Evolutionary conservation across 306 rosid genomes (phyloP), one percentile per base, ranked within the genome.

Genomic region (Cicer cuneatum): DNA sequence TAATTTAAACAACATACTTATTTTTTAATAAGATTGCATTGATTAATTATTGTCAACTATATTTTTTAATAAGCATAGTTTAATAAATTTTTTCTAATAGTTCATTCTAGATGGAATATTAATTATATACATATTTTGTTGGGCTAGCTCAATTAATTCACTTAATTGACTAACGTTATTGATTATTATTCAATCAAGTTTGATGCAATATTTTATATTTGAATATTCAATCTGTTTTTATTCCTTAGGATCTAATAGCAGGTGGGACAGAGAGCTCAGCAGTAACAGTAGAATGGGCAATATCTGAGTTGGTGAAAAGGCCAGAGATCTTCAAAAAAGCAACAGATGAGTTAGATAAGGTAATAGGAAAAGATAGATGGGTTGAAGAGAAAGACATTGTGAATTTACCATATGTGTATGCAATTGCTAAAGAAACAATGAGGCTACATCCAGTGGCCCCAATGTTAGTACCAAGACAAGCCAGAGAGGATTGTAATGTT

Each of bases 361-460:
- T 93, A 1, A 78, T 89, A 14, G 97, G 97, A 12, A 85, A 84
- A 73, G 90, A 89, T 0, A 85, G 89, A 78, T 93, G 98, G 97
- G 96, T 90, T 13, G 97, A 90, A 78, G 98, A 93, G 75, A 72
- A 85, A 0, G 98, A 93, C 86, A 66, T 93, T 14, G 77, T 14
- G 0, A 81, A 89, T 46, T 69, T 93, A 9, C 92, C 97, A 0
- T 90, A 79, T 65, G 4, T 93, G 0, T 61, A 79, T 40, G 84
- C 92, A 4, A 89, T 93, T 40, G 84, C 41, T 0, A 90, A 93
- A 42, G 98, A 93, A 74, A 77, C 82, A 18, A 89, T 93, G 96
- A 82, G 98, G 75, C 76, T 93, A 4, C 98, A 93, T 80, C 97
- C 97, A 0, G 97, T 87, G 70, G 97, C 89, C 7, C 98, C 98